Percentiles rank a stretch among this genome's conserved stretches.
phyloP scores from a whole-genome alignment of 306 rosid species.

The Senna tora region DNA sequence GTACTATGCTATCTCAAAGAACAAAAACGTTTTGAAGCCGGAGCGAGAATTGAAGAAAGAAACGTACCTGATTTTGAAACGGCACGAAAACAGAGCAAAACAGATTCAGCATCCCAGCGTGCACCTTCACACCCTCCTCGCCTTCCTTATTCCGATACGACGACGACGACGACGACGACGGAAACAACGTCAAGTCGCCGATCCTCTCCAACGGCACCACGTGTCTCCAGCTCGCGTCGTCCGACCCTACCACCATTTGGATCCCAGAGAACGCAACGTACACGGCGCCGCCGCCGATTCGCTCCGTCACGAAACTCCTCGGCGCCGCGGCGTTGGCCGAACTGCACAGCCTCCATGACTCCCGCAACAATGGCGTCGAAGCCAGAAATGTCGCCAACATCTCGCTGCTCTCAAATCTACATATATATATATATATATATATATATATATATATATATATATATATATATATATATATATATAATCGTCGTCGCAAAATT shows the following conservation, averaged over 20 bases:
- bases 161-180: too few species aligned
- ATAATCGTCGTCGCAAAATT: too few species aligned
- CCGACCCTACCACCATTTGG: constrained; percentile 34
- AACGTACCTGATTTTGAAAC: constrained; percentile 55
- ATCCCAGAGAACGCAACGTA: constrained; percentile 59
- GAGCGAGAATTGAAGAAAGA: not conserved
- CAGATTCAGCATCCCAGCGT: constrained; percentile 56
- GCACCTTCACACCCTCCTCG: constrained; percentile 56
- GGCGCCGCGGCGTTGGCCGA: constrained; percentile 42
- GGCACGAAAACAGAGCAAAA: constrained; percentile 38
- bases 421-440: too few species aligned
- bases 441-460: too few species aligned
- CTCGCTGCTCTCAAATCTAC: constrained; percentile 74
- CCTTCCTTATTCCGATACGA: constrained; percentile 38
- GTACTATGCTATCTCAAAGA: too few species aligned
- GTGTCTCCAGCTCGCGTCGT: constrained; percentile 32
- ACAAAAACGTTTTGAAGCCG: too few species aligned
- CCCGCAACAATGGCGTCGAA: constrained; percentile 64
- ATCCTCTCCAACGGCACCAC: constrained; percentile 47
- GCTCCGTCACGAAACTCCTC: constrained; percentile 44
- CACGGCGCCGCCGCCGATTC: constrained; percentile 48
- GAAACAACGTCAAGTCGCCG: constrained; percentile 40
- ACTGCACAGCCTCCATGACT: constrained; percentile 76
- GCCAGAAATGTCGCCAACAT: constrained; percentile 59
- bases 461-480: too few species aligned